phyloP scores from a whole-genome alignment of 2,329 filamentous ascomycete species.

The Mollisiaceae sp. region DNA sequence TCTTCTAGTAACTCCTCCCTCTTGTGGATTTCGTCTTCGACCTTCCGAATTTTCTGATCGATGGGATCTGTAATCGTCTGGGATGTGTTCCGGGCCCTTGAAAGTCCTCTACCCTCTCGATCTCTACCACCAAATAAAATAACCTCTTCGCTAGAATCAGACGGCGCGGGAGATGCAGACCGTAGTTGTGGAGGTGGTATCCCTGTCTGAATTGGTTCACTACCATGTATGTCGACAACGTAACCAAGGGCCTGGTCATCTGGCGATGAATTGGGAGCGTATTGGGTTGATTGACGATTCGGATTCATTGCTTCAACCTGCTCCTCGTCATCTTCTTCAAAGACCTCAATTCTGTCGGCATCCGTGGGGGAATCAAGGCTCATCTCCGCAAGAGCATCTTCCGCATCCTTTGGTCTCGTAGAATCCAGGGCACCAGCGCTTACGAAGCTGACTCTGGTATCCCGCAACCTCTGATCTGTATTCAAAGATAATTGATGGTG shows the following conservation, averaged over 20 bases:
- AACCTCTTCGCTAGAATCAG: constrained; percentile 74
- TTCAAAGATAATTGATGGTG: constrained; percentile 53
- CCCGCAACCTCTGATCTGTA: constrained; percentile 55
- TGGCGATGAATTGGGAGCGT: no score
- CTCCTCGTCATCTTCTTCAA: constrained; percentile 15
- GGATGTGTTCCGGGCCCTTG: constrained; percentile 10
- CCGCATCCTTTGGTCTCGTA: constrained; percentile 33
- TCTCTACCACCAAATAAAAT: constrained; percentile 68
- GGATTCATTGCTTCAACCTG: neutral
- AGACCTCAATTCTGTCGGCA: constrained; percentile 4
- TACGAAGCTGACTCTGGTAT: constrained; percentile 63
- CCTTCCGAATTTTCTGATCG: constrained; percentile 37
- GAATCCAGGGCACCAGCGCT: constrained; percentile 58
- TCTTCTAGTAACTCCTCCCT: constrained; percentile 36
- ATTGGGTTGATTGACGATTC: neutral
- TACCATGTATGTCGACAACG: constrained; percentile 45
- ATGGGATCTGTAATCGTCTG: constrained; percentile 25
- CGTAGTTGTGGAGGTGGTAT: constrained; percentile 41
- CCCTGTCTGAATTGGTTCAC: constrained; percentile 39
- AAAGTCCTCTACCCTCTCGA: constrained; percentile 19
- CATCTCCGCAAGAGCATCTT: constrained; percentile 39
- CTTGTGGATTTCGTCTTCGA: constrained; percentile 40
- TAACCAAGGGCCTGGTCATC: constrained; percentile 30
- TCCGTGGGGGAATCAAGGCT: constrained; percentile 24
- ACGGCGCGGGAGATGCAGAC: constrained; percentile 45